Base-by-base conservation (phyloP, 306 rosid genomes). In the Parietaria judaica region DNA sequence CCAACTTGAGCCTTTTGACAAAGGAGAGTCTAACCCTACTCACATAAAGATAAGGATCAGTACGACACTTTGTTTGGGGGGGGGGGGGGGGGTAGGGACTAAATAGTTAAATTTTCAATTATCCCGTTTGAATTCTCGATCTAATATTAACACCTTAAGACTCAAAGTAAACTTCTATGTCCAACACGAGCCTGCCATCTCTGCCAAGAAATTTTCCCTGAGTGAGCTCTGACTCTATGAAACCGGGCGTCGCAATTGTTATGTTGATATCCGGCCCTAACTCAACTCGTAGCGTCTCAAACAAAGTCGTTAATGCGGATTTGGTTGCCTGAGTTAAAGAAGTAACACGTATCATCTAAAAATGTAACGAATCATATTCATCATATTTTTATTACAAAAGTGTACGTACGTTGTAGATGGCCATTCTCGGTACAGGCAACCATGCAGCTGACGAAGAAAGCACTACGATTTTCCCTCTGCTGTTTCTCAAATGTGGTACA, bases 181-280 rank as follows among this genome's bases (percentile, higher is more conserved):
- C n/a, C n/a, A n/a, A n/a, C n/a, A n/a, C n/a, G n/a, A n/a, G n/a
- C n/a, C n/a, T n/a, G n/a, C n/a, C n/a, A n/a, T n/a, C n/a, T n/a
- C n/a, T n/a, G n/a, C n/a, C n/a, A n/a, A 36, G 59, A 68, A 88
- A 73, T 60, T 83, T 85, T 11, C 86, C 90, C 55, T 53, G 83
- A 0, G 85, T 79, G 70, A 89, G 79, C 68, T 89, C 91, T 46
- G 89, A 81, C 54, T 80, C 91, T 0, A 72, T 16, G 41, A 79
- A 38, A 39, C 89, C 87, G 3, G 89, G 91, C 10, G 84, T 79
- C 54, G 80, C 85, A 71, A 78, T 78, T 8, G 84, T 79, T 72
- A 89, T 80, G 57, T 91, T 81, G 12, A 89, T 72, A 23, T 81
- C 85, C 12, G 36, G 54, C 76, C 86, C 95, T 34, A 81, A 14